Evolutionary conservation across 768 basidiomycete genomes (phyloP).

Genomic region (Nidularia pulvinata): DNA sequence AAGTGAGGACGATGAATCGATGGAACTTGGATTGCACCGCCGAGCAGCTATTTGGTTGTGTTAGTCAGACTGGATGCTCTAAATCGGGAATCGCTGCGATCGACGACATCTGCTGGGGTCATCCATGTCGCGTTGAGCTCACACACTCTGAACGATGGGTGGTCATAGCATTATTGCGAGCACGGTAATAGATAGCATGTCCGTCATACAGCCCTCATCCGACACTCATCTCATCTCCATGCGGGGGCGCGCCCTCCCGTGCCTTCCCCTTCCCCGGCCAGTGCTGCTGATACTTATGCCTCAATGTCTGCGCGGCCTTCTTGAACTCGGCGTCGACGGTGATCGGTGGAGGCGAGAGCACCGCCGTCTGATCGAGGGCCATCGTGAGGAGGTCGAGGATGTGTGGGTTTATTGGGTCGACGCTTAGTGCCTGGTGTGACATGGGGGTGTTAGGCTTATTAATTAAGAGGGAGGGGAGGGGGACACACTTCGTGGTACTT

Average conservation of each 20-base stretch:
- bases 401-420: constrained; percentile 83
- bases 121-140: too few relatives aligned
- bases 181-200: neutral
- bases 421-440: constrained; percentile 60
- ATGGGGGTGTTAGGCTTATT: neutral
- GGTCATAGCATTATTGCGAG: too few relatives aligned
- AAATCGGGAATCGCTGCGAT: too few relatives aligned
- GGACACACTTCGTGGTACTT: constrained; percentile 86
- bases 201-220: constrained; percentile 5
- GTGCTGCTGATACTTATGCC: constrained; percentile 26
- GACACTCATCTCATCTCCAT: constrained; percentile 21
- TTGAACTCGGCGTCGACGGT: constrained; percentile 22
- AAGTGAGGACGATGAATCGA: too few relatives aligned
- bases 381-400: constrained; percentile 81
- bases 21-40: too few relatives aligned
- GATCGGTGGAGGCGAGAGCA: constrained; percentile 11
- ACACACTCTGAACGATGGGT: too few relatives aligned
- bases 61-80: too few relatives aligned
- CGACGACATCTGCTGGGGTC: too few relatives aligned
- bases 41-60: too few relatives aligned
- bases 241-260: constrained; percentile 22
- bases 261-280: constrained; percentile 15
- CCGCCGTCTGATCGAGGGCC: constrained; percentile 59
- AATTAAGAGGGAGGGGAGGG: too few relatives aligned
- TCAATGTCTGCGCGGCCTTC: constrained; percentile 21